These are phyloP conservation scores for Aspergillus texensis DNA, from an alignment of 2,329 filamentous ascomycete species.

Conservation along the genomic window DNA sequence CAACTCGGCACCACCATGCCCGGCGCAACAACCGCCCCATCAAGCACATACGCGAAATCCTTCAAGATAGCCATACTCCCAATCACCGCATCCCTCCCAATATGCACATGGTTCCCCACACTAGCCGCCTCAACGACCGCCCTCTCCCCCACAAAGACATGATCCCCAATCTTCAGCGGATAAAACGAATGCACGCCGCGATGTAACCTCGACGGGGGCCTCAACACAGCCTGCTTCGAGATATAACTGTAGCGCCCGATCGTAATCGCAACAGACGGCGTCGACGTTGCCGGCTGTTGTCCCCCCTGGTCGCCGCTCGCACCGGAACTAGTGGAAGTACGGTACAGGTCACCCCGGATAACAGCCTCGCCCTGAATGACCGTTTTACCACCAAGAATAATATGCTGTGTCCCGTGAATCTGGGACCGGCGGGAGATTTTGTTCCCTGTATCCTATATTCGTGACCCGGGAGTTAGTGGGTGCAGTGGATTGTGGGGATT, in stretches of 20 bases:
- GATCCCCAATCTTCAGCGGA: slow-evolving; percentile 89
- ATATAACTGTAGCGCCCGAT: slow-evolving; percentile 93
- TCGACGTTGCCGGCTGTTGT: slow-evolving; percentile 28
- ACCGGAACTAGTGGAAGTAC: slow-evolving; percentile 43
- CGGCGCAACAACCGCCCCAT: slow-evolving; percentile 78
- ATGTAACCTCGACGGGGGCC: slow-evolving; percentile 80
- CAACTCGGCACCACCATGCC: slow-evolving; percentile 94
- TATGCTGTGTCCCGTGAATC: slow-evolving; percentile 94
- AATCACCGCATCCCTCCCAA: slow-evolving; percentile 75
- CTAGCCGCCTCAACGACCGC: slow-evolving; percentile 80
- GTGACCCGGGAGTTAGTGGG: slow-evolving; percentile 6
- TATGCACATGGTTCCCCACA: slow-evolving; percentile 82
- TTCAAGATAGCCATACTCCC: slow-evolving; percentile 90
- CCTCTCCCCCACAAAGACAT: slow-evolving; percentile 81
- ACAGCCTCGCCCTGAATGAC: slow-evolving; percentile 95
- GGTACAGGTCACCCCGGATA: slow-evolving; percentile 85
- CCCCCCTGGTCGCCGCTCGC: slow-evolving; percentile 14
- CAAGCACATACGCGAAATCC: slow-evolving; percentile 86
- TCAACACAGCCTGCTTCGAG: slow-evolving; percentile 73
- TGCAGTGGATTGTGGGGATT: slow-evolving; percentile 10
- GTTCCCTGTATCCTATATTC: slow-evolving; percentile 84
- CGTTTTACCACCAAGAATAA: slow-evolving; percentile 93
- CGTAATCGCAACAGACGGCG: slow-evolving; percentile 63
- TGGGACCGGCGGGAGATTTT: slow-evolving; percentile 92
- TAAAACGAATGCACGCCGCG: slow-evolving; percentile 69